Base-by-base conservation (phyloP, 257 asterid species). In the Fraxinus cuspidata region DNA sequence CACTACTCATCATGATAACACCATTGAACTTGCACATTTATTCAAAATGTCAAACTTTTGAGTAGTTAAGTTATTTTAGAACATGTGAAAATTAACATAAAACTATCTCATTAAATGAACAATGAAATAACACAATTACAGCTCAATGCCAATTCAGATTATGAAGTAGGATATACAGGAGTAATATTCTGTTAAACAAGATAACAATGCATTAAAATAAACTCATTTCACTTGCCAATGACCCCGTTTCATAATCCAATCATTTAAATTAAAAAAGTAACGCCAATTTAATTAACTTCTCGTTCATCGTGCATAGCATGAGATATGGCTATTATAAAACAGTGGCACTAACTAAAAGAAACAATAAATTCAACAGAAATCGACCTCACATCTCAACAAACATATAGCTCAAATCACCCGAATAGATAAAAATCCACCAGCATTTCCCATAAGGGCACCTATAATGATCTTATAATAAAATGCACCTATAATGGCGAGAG, bases 401-500 rank as follows among this genome's bases (percentile, higher is more conserved):
- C 67, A 28, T 53, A 74, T 53, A 74, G 72, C 60, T 70, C 25
- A 21, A 69, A 58, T 19, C 49, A 53, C 23, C 63, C 64, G 25
- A n/a, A 7, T 74, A 23, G 60, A 15, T 37, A 66, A 53, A 79
- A 72, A 69, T 25, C 13, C 77, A 77, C 68, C 78, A 42, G 63
- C 80, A 73, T 60, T 73, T 77, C 63, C 78, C 64, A 53, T 18
- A 5, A 19, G 21, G 35, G 40, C 83, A 29, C 31, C 31, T 29
- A 29, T 29, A 29, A 29, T 29, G 31, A 2, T 1, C 2, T 29
- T 29, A 29, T 23, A 18, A 28, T 16, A 38, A 34, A 44, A 28
- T 11, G 19, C 18, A 47, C 97, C 93, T 92, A 96, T 67, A 94
- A 81, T 7, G 96, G 97, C 5, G 97, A 81, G 56, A 92, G 94